Base-by-base conservation (phyloP, 2,329 filamentous ascomycete genomes). In the Neofusicoccum sp. region DNA sequence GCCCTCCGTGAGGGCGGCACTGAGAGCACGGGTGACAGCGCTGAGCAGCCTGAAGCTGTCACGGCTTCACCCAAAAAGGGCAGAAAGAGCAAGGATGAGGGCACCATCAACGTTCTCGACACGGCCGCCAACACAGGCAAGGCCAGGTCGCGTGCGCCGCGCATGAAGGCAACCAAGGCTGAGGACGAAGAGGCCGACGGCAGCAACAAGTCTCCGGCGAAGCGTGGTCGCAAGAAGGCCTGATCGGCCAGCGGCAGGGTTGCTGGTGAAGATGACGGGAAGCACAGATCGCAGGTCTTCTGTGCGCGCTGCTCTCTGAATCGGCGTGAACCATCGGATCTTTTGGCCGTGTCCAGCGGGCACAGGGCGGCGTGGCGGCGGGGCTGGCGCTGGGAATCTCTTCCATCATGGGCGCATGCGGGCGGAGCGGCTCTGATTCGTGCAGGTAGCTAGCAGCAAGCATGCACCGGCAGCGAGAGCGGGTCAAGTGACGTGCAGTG, bases 401-500 rank as follows among this genome's bases (percentile, higher is more conserved):
- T 20, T 20, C 2, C 20, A 20, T 20, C 1, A 20, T 2, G 20
- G 20, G 20, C 20, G 20, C 20, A 20, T 20, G 20, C 20, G 20
- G 20, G 20, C 20, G 20, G 20, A 20, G 20, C 20, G 20, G 20
- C 20, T 20, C 20, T 20, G 20, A 20, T 20, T 20, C 20, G 20
- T 20, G 28, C 38, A 43, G 33, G 28, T 43, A 40, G 49, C 14
- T 31, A 26, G n/a, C 36, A 56, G 20, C 14, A 38, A 41, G 51
- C 33, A 43, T 24, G 51, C 36, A 56, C 43, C 51, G 24, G 28
- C 36, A 5, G 26, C 24, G 24, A 2, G 20, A 11, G 36, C 26
- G 36, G 49, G 31, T 36, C 51, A 26, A 14, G 51, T 43, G 51
- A 56, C 51, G 51, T 56, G 51, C 51, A 31, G 51, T 30, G n/a